Evolutionary conservation across 768 basidiomycete species (phyloP).

Genomic region (Trametes punicea): DNA sequence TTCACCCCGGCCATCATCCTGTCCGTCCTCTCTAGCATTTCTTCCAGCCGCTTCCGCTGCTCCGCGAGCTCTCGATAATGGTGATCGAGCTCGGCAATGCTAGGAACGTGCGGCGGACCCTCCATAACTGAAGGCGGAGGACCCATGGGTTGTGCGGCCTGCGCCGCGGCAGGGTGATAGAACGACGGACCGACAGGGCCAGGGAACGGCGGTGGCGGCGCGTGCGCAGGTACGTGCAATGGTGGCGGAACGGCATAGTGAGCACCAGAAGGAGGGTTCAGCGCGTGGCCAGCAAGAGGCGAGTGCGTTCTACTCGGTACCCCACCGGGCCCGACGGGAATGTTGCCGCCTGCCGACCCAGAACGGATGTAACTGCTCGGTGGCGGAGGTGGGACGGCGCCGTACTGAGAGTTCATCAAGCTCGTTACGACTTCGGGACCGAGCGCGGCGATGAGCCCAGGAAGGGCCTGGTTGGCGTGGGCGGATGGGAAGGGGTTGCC

Average conservation of each 20-base stretch:
- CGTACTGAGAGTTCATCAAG: constrained; percentile 18
- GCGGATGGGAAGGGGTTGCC: constrained; percentile 31
- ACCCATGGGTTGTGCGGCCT: neutral
- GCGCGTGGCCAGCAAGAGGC: constrained; percentile 50
- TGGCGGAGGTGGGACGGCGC: constrained; percentile 13
- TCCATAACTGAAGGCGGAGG: constrained; percentile 13
- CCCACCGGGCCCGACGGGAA: constrained; percentile 24
- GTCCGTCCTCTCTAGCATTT: constrained; percentile 74
- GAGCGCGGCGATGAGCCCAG: constrained; percentile 49
- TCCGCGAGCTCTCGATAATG: constrained; percentile 66
- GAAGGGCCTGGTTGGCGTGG: constrained; percentile 56
- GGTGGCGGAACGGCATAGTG: constrained; percentile 36
- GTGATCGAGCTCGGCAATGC: constrained; percentile 60
- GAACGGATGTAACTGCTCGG: constrained; percentile 61
- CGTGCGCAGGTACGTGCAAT: constrained; percentile 23
- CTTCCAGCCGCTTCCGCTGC: constrained; percentile 63
- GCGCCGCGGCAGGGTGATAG: constrained; percentile 20
- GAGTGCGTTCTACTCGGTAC: constrained; percentile 74
- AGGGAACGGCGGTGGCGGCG: constrained; percentile 14
- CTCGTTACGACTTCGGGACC: constrained; percentile 20
- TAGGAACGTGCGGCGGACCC: constrained; percentile 36
- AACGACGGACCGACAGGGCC: constrained; percentile 21
- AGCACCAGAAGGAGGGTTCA: constrained; percentile 30
- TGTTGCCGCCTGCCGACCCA: constrained; percentile 35
- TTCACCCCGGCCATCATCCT: constrained; percentile 67